Evolutionary conservation across 495 filamentous ascomycete genomes (phyloP).

Genomic region (Penicillium waksmanii): DNA sequence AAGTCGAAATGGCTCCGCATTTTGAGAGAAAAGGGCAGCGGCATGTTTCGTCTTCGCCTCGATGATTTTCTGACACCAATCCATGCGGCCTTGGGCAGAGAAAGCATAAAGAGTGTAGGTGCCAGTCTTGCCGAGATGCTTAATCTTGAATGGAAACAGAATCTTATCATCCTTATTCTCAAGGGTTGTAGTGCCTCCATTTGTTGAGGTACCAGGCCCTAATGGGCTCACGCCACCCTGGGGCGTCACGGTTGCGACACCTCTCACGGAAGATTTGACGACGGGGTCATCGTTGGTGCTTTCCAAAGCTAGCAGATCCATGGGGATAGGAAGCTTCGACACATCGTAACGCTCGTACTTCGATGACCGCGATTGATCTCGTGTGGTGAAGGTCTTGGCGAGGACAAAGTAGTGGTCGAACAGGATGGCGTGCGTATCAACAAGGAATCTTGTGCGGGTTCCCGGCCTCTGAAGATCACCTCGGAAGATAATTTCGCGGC

Average conservation of each 20-base stretch:
- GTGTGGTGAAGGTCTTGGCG: conserved; percentile 73
- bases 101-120: conserved; percentile 86
- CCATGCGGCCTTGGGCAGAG: conserved; percentile 69
- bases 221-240: conserved; percentile 54
- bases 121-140: conserved; percentile 87
- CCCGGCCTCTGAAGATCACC: conserved; percentile 90
- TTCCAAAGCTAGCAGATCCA: conserved; percentile 92
- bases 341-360: conserved; percentile 93
- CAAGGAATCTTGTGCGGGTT: conserved; percentile 80
- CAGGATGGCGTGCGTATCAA: conserved; percentile 89
- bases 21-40: conserved; percentile 82
- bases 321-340: conserved; percentile 94
- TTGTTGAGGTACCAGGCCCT: conserved; percentile 57
- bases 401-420: conserved; percentile 97
- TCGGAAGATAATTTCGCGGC: conserved; percentile 83
- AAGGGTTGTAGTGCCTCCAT: conserved; percentile 53
- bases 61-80: conserved; percentile 93
- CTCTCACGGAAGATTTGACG: conserved; percentile 75
- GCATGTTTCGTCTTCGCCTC: conserved; percentile 94
- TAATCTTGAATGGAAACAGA: conserved; percentile 92
- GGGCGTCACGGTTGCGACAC: conserved; percentile 63
- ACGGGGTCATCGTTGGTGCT: conserved; percentile 90
- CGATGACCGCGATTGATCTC: conserved; percentile 64
- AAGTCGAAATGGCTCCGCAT: conserved; percentile 93
- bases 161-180: conserved; percentile 76